phyloP scores from a whole-genome alignment of 805 yeast genomes.

The Aciculoconidium aculeatum region DNA sequence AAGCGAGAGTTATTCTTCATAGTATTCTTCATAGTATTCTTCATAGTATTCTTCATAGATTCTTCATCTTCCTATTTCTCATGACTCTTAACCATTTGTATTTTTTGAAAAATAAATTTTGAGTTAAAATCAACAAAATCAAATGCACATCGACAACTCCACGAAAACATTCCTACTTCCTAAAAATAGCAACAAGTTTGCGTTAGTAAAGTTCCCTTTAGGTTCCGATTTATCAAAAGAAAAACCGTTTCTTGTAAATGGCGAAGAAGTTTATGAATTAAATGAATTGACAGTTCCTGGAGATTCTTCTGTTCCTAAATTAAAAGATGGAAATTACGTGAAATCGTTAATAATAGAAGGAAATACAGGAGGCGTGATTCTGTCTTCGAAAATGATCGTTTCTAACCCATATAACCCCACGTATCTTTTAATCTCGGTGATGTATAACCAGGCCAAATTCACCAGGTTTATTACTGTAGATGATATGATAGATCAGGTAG shows the following conservation, averaged over 20 bases:
- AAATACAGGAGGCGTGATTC: constrained; percentile 32
- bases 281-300: constrained; percentile 30
- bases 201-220: no score
- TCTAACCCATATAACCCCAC: constrained; percentile 35
- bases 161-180: no score
- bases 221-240: no score
- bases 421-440: constrained; percentile 34
- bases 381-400: constrained; percentile 33
- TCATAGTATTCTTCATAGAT: no score
- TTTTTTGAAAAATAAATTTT: no score
- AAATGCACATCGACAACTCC: no score
- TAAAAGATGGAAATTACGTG: constrained; percentile 25
- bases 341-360: constrained; percentile 34
- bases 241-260: constrained; percentile 6
- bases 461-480: constrained; percentile 34
- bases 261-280: constrained; percentile 30
- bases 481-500: constrained; percentile 37
- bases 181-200: no score
- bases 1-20: no score
- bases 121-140: no score
- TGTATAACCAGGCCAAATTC: constrained; percentile 22
- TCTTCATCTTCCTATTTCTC: no score
- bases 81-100: no score
- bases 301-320: constrained; percentile 13
- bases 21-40: no score